phyloP scores from a whole-genome alignment of 352 stramenopile species.

The Globisporangium emineosum region DNA sequence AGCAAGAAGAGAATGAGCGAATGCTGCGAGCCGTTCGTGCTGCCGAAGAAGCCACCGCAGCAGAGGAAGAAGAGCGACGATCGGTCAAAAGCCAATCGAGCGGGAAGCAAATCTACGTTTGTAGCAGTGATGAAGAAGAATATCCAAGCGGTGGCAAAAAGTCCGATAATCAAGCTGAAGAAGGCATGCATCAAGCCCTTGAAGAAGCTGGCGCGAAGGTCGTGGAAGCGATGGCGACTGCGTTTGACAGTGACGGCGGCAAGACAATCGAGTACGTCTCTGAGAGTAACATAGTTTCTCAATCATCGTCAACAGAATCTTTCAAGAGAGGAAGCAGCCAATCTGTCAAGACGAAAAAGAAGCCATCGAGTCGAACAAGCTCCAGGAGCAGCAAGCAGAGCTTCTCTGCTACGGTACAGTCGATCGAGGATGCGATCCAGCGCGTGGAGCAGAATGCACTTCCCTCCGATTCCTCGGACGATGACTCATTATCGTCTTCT shows the following conservation, averaged over 20 bases:
- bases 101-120: not conserved
- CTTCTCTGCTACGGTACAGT: not conserved
- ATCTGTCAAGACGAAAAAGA: not conserved
- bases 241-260: constrained; percentile 7
- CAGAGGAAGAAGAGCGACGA: constrained; percentile 7
- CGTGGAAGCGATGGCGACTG: constrained; percentile 1
- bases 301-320: not conserved
- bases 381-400: constrained; percentile 11
- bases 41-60: constrained; percentile 12
- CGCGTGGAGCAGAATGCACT: constrained; percentile 35
- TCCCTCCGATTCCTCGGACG: constrained; percentile 29
- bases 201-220: constrained; percentile 18
- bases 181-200: constrained; percentile 3
- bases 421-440: constrained; percentile 15
- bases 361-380: constrained; percentile 18
- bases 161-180: constrained; percentile 2
- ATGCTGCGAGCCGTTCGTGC: not conserved
- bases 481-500: constrained; percentile 8
- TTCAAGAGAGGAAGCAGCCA: not conserved
- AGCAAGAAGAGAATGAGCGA: constrained; percentile 6
- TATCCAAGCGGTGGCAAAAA: not conserved
- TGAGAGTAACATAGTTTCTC: constrained; percentile 5
- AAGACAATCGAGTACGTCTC: constrained; percentile 22
- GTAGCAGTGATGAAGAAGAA: constrained; percentile 3
- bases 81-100: constrained; percentile 8